Evolutionary conservation across 768 basidiomycete species (phyloP).

Genomic region (Auriscalpium vulgare): DNA sequence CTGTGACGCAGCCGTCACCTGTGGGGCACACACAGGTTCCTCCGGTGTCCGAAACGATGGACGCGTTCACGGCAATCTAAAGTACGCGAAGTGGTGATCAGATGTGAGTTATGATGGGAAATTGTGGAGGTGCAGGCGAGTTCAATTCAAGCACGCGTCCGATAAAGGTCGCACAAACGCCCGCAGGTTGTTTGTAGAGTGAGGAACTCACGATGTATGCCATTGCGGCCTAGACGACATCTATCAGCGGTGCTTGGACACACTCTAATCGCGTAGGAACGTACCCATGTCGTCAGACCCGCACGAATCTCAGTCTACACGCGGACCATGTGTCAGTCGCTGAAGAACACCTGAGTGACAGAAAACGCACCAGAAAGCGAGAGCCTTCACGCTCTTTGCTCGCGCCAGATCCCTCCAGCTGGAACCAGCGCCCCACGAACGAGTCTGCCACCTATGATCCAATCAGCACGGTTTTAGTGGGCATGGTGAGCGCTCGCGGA

Average conservation of each 20-base stretch:
- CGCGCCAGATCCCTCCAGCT: slow-evolving; percentile 27
- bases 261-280: slow-evolving; percentile 17
- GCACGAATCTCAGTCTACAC: slow-evolving; percentile 69
- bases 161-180: background rate
- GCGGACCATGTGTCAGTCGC: background rate
- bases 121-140: slow-evolving; percentile 3
- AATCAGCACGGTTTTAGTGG: background rate
- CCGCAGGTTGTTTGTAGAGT: slow-evolving; percentile 2
- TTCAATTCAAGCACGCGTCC: background rate
- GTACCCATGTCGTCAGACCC: slow-evolving; percentile 75
- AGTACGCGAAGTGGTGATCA: background rate
- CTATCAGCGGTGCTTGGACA: slow-evolving; percentile 5
- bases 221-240: slow-evolving; percentile 55
- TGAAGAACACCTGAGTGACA: background rate
- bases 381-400: slow-evolving; percentile 25
- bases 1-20: slow-evolving; percentile 43
- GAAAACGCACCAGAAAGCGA: slow-evolving; percentile 23
- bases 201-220: slow-evolving; percentile 60
- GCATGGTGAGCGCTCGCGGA: background rate
- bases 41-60: slow-evolving; percentile 68
- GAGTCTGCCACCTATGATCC: slow-evolving; percentile 22
- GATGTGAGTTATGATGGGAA: background rate
- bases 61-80: slow-evolving; percentile 80
- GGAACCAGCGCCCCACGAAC: slow-evolving; percentile 25
- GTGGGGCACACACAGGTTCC: slow-evolving; percentile 75